Conservation (phyloP, 1,284 basidiomycete genomes). For the Exsudoporus floridanus region DNA sequence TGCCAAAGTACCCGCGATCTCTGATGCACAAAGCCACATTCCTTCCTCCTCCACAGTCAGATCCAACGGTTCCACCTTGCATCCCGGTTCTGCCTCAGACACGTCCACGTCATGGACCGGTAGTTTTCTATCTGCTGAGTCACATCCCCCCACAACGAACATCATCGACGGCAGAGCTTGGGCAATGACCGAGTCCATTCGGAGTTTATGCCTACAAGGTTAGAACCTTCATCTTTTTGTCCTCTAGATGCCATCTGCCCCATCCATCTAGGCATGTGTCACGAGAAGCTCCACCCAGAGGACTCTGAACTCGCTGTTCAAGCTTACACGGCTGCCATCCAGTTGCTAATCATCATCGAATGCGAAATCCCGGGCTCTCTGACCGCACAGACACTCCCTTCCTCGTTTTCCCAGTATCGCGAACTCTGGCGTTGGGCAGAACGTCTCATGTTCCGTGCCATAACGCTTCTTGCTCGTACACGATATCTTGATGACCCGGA, state of each 20-base stretch:
- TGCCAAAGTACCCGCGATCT: conserved; percentile 52
- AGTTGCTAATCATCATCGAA: conserved; percentile 52
- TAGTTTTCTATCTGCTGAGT: conserved; percentile 46
- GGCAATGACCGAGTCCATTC: conserved; percentile 61
- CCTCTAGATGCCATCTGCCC: not conserved
- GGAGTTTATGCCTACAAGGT: conserved; percentile 73
- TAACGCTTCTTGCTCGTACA: conserved; percentile 54
- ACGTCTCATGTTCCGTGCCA: conserved; percentile 65
- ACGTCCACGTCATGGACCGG: conserved; percentile 50
- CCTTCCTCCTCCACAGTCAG: conserved; percentile 45
- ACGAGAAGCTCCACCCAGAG: conserved; percentile 49
- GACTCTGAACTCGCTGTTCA: conserved; percentile 49
- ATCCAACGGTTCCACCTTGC: conserved; percentile 41
- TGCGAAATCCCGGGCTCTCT: conserved; percentile 47
- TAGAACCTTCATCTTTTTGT: conserved; percentile 8
- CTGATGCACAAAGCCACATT: conserved; percentile 50
- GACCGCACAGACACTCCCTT: conserved; percentile 37
- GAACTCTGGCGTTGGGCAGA: conserved; percentile 83
- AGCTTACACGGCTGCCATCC: conserved; percentile 53
- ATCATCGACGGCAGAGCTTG: conserved; percentile 64
- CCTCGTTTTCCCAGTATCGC: conserved; percentile 59
- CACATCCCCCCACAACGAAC: conserved; percentile 44
- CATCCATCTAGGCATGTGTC: conserved; percentile 46
- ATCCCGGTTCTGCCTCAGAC: conserved; percentile 35
- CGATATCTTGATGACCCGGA: conserved; percentile 41